phyloP scores from a whole-genome alignment of 306 rosid genomes.

The Albizia julibrissin region DNA sequence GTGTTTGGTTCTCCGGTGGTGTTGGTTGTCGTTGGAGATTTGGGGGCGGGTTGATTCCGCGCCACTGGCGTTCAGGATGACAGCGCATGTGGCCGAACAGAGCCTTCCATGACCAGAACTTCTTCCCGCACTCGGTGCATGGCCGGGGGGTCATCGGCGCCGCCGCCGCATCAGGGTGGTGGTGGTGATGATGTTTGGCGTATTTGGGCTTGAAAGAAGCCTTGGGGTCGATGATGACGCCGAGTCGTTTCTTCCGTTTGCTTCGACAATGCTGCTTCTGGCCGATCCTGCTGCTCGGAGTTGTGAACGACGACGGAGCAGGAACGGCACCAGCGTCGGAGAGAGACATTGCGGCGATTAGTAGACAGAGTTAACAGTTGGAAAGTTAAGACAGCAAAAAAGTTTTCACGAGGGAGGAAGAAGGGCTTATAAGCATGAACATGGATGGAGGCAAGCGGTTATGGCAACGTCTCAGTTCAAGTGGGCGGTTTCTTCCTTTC shows the following conservation, averaged over 20 bases:
- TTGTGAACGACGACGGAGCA: not conserved
- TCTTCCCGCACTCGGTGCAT: constrained; percentile 76
- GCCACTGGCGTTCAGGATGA: constrained; percentile 90
- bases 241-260: constrained; percentile 49
- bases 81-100: constrained; percentile 92
- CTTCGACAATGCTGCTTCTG: constrained; percentile 21
- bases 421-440: not conserved
- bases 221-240: not conserved
- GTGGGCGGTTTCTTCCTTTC: constrained; percentile 16
- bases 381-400: not conserved
- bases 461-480: not conserved
- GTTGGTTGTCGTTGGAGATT: constrained; percentile 17
- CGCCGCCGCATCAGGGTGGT: not conserved
- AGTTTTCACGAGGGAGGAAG: not conserved
- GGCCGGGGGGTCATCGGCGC: constrained; percentile 51
- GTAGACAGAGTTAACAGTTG: not conserved
- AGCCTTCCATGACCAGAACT: constrained; percentile 86
- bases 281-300: not conserved
- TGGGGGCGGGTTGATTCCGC: constrained; percentile 76
- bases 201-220: constrained; percentile 32
- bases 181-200: constrained; percentile 34
- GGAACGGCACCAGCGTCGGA: not conserved
- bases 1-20: not conserved
- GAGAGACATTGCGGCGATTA: not conserved
- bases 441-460: constrained; percentile 12